Base-by-base conservation (phyloP, 805 yeast genomes). In the Yarrowia osloensis region DNA sequence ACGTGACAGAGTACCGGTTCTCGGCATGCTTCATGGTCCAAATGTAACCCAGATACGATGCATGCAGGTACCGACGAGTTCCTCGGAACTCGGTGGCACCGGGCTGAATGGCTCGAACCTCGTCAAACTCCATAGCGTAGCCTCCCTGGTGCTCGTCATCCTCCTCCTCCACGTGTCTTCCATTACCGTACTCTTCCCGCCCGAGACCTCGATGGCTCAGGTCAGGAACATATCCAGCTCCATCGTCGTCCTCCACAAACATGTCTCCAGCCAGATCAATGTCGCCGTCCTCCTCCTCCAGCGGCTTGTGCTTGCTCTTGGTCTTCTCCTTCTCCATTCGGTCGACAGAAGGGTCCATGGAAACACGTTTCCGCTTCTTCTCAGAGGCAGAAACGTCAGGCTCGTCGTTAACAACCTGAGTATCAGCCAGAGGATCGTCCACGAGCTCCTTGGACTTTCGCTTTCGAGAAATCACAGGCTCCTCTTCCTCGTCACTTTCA, bases 1-100 rank as follows among this genome's bases (percentile, higher is more conserved):
- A 91, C 0, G 97, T 93, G n/a, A 94, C 81, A 44, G 93, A 86
- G 68, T 86, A 84, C 70, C 86, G 84, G 1, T 78, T 79, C 29
- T 80, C 80, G 24, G 83, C 86, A 69, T 82, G 86, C 65, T 84
- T 63, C 13, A 90, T 95, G 0, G 91, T 81, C 85, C 96, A 89
- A 0, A 87, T 88, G 74, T 90, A 90, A 0, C 98, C 99, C 31
- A 86, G 79, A 11, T 88, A 81, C 71, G 90, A 90, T 82, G 93
- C 90, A 22, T 91, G 86, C 46, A 94, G 77, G 72, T 91, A 93
- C 66, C 97, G 81, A 76, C 94, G 84, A 65, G 86, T 84, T 63
- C 79, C 78, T 35, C 77, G 77, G 88, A 93, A 92, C 0, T 97
- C 97, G 0, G 98, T 94, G 7, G 89, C 85, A 1, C 98, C 98